Evolutionary conservation across 1,284 basidiomycete species (phyloP), one percentile per base, ranked within the genome.

Genomic region (Laetiporus sulphureus): DNA sequence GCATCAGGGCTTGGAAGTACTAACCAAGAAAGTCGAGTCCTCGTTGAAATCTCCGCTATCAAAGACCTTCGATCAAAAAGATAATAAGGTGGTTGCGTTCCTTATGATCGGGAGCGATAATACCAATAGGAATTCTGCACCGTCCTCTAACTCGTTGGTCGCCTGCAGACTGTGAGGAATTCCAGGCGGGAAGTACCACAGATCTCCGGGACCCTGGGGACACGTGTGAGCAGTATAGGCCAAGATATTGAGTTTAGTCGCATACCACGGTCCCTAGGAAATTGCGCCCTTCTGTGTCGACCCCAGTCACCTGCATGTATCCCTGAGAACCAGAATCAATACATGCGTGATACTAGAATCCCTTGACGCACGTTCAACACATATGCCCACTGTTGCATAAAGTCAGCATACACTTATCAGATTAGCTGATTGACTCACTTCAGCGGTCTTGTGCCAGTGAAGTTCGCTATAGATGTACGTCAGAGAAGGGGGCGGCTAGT

Each of bases 161-260:
- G 78, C 82, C 62, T 87, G 83, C 18, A 87, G 65, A 29, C 57
- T 60, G 49, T 66, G 64, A 1, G 64, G 64, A 42, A 77, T 68
- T 13, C 83, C 81, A 12, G 80, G 64, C 13, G 83, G 81, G 66
- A 85, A 84, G 63, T 75, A 84, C 82, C 82, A 71, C 20, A 70
- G 52, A 40, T 70, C 68, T 2, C 66, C 66, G 7, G 61, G 50
- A 8, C 55, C 51, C 64, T 67, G 22, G 31, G 20, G 19, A 16
- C n/a, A 16, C n/a, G n/a, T n/a, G 8, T n/a, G 3, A 3, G 27
- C n/a, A 34, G 19, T 25, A 19, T 31, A 19, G 13, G 15, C 21
- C 7, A 30, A 16, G 15, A 18, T n/a, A n/a, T 12, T 7, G 15
- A 32, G 3, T 16, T 5, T 10, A 13, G 4, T n/a, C 6, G 4